A percentile compares a stretch with the other conserved stretches of the same genome.
These are phyloP conservation scores for Pleoardoris graminearum DNA, from an alignment of 2,329 filamentous ascomycete species.

Conservation along the genomic window DNA sequence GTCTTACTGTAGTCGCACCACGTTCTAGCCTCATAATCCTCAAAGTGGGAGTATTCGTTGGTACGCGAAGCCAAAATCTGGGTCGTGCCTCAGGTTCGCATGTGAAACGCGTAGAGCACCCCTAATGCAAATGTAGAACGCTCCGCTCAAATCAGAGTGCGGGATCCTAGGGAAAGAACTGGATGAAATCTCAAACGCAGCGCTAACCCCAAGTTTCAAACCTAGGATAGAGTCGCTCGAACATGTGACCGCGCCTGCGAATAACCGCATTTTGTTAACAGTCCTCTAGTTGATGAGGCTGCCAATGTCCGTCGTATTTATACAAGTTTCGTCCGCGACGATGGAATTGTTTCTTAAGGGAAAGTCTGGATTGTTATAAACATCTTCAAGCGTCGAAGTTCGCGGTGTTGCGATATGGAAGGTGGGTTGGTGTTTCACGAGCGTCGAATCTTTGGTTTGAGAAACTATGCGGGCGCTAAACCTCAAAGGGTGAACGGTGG, in stretches of 20 bases:
- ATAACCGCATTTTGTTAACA: too few relatives aligned
- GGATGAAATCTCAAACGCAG: not conserved
- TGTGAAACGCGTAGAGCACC: slow-evolving; percentile 2
- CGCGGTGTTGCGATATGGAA: not conserved
- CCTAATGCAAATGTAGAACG: not conserved
- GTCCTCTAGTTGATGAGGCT: not conserved
- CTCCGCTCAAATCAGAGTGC: slow-evolving; percentile 4
- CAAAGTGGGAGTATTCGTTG: not conserved
- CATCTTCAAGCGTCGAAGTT: not conserved
- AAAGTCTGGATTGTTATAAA: not conserved
- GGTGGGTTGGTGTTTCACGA: slow-evolving; percentile 6
- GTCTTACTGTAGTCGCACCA: slow-evolving; percentile 6
- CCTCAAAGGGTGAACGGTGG: not conserved
- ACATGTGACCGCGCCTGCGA: not conserved
- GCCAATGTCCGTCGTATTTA: not conserved
- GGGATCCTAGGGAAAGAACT: not conserved
- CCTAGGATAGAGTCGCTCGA: not conserved
- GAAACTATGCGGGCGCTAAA: slow-evolving; percentile 2
- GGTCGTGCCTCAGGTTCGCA: not conserved
- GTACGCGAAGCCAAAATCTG: not conserved
- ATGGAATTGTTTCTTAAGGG: not conserved
- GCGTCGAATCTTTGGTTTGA: slow-evolving; percentile 3
- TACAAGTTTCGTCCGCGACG: not conserved
- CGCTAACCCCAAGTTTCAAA: slow-evolving; percentile 3
- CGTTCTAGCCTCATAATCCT: not conserved